A percentile compares a stretch with the other conserved stretches of the same genome.
Evolutionary conservation across 805 yeast genomes (phyloP).

Genomic region (Candida sphagnicola): DNA sequence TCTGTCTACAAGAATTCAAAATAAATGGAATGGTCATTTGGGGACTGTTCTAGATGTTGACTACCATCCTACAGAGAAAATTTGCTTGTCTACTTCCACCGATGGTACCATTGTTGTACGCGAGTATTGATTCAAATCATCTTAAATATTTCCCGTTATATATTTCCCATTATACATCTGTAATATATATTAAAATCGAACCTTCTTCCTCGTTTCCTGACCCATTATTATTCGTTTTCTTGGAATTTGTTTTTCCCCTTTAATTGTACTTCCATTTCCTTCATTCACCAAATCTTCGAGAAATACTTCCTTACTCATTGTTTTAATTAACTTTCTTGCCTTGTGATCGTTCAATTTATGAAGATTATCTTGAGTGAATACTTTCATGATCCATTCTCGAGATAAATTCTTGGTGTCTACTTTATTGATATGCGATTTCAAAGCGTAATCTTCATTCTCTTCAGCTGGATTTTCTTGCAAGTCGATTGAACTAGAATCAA

Average conservation of each 20-base stretch:
- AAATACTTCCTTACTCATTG: conserved; percentile 16
- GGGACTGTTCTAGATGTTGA: conserved; percentile 63
- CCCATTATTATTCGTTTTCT: conserved; percentile 2
- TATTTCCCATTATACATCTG: neutral
- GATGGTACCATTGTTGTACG: conserved; percentile 57
- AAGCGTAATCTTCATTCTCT: conserved; percentile 15
- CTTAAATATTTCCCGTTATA: neutral
- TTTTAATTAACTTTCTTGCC: conserved; percentile 17
- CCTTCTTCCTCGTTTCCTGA: conserved; percentile 10
- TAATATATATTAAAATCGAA: conserved; percentile 14
- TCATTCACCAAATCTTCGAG: conserved; percentile 12
- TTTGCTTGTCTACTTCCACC: conserved; percentile 46
- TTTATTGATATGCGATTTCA: conserved; percentile 19
- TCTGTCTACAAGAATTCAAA: conserved; percentile 41
- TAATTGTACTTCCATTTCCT: conserved; percentile 1
- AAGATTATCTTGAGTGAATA: conserved; percentile 28
- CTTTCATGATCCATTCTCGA: conserved; percentile 21
- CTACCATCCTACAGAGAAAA: conserved; percentile 40
- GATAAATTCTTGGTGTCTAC: conserved; percentile 1
- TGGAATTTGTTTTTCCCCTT: no score
- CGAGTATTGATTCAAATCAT: conserved; percentile 16
- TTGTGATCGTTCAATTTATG: conserved; percentile 20
- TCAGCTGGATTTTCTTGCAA: neutral
- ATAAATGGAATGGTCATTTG: conserved; percentile 55
- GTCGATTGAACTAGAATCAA: neutral